These are phyloP conservation scores for Linderniella brevidens DNA, from an alignment of 257 asterid genomes.

Conservation along the genomic window DNA sequence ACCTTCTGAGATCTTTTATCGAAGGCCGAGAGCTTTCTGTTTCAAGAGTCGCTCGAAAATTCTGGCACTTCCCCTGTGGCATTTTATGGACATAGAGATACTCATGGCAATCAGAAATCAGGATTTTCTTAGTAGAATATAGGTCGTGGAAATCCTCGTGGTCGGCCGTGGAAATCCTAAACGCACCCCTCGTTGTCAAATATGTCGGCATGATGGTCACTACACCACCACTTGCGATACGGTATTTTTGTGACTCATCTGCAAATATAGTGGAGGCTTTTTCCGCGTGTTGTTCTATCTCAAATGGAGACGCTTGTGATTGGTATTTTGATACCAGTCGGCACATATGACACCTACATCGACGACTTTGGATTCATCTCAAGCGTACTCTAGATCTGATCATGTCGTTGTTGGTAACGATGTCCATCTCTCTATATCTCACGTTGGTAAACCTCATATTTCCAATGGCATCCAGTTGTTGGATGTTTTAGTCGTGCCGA, in stretches of 20 bases:
- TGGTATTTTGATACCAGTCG: neutral
- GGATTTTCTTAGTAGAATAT: no score
- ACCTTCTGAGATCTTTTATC: neutral
- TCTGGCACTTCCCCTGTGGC: neutral
- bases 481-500: conserved; percentile 1
- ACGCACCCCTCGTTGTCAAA: neutral
- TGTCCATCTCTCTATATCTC: neutral
- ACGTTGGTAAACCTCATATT: neutral
- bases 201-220: neutral
- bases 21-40: neutral
- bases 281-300: neutral
- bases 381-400: neutral
- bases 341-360: no score
- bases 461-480: neutral
- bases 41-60: conserved; percentile 1
- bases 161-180: neutral
- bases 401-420: neutral
- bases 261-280: neutral
- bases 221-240: neutral
- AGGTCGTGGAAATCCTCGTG: no score
- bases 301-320: neutral
- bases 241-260: neutral
- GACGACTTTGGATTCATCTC: no score
- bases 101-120: neutral
- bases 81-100: neutral